Conservation (phyloP, 257 asterid species). For the Penstemon barbatus region DNA sequence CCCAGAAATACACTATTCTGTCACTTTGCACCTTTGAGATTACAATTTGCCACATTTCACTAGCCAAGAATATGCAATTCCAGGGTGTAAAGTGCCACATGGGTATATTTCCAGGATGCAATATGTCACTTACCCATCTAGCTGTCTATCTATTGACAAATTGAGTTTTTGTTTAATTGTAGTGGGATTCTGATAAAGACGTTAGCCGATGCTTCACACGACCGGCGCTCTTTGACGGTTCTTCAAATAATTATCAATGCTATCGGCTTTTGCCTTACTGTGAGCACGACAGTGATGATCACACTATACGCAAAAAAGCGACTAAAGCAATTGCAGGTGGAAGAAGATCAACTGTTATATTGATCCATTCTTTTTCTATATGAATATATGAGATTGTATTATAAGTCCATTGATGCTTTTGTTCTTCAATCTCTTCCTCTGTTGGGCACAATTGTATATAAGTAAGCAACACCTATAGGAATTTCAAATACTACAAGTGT, state of each 20-base stretch:
- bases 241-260: conserved; percentile 58
- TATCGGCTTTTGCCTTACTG: conserved; percentile 56
- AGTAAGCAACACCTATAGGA: too few relatives aligned
- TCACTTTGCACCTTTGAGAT: too few relatives aligned
- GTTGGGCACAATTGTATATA: too few relatives aligned
- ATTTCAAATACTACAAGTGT: too few relatives aligned
- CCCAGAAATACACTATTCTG: too few relatives aligned
- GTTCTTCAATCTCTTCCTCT: too few relatives aligned
- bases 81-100: too few relatives aligned
- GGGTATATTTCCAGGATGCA: background rate
- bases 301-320: conserved; percentile 70
- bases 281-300: conserved; percentile 56
- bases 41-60: background rate
- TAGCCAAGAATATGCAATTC: too few relatives aligned
- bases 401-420: too few relatives aligned
- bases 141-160: conserved; percentile 12
- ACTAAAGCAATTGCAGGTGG: conserved; percentile 61
- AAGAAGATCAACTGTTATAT: conserved; percentile 60
- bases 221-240: conserved; percentile 44
- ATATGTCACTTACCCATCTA: background rate
- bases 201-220: conserved; percentile 74
- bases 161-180: conserved; percentile 23
- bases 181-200: conserved; percentile 80
- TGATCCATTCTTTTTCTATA: conserved; percentile 27
- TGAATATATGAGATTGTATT: too few relatives aligned